phyloP scores from a whole-genome alignment of 2,329 filamentous ascomycete genomes.

The Pseudogymnoascus sp. region DNA sequence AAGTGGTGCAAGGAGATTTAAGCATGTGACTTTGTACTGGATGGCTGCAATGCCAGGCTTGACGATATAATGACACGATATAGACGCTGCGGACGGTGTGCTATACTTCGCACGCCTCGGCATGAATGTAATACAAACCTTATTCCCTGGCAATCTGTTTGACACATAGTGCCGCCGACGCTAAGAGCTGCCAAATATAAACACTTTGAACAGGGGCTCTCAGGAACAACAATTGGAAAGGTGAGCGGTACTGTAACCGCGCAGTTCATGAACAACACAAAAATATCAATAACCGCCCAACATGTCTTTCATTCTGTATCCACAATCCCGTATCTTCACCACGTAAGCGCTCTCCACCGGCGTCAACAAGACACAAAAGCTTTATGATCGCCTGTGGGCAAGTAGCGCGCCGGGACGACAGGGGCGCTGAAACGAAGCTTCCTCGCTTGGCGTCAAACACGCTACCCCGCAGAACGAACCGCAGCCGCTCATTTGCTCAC shows the following conservation, averaged over 20 bases:
- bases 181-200: constrained; percentile 6
- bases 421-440: background rate
- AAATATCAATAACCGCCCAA: background rate
- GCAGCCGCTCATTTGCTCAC: background rate
- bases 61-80: constrained; percentile 4
- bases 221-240: background rate
- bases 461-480: constrained; percentile 3
- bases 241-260: background rate
- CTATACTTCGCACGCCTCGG: background rate
- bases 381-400: background rate
- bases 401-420: background rate
- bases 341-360: background rate
- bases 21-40: background rate
- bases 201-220: background rate
- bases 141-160: background rate
- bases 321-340: background rate
- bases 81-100: background rate
- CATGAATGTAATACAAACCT: constrained; percentile 4
- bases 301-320: background rate
- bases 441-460: constrained; percentile 1
- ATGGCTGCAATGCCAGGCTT: background rate
- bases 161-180: constrained; percentile 7
- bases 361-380: background rate
- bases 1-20: constrained; percentile 70
- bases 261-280: background rate